These are phyloP conservation scores for Metroxylon sagu DNA, from an alignment of 176 grass and related monocot species.

Conservation along the genomic window DNA sequence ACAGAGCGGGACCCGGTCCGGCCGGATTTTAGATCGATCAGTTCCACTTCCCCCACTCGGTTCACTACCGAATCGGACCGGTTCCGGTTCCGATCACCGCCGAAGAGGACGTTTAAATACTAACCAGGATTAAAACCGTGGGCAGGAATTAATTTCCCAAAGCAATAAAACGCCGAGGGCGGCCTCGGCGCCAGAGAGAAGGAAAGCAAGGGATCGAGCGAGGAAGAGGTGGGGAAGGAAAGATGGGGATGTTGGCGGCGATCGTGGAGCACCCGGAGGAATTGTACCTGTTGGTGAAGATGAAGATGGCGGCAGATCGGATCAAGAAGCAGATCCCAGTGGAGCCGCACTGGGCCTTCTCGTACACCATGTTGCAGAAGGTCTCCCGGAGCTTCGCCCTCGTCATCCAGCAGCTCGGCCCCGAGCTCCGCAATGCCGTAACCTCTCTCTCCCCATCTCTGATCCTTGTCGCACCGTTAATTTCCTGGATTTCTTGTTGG, in stretches of 20 bases:
- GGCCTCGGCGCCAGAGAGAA: no score
- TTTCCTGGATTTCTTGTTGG: no score
- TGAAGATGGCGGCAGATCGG: constrained; percentile 56
- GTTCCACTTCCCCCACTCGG: no score
- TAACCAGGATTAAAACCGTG: no score
- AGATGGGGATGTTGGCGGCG: background rate
- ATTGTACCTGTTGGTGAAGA: constrained; percentile 59
- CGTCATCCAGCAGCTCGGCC: constrained; percentile 94
- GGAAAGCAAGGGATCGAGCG: background rate
- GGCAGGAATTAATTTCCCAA: no score
- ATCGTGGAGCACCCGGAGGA: constrained; percentile 63
- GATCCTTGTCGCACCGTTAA: no score
- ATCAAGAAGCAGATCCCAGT: constrained; percentile 87
- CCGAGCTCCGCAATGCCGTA: constrained; percentile 86
- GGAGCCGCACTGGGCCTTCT: constrained; percentile 90
- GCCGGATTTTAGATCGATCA: no score
- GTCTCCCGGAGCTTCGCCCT: constrained; percentile 94
- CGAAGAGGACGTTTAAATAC: no score
- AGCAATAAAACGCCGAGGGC: no score
- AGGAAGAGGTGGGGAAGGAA: background rate
- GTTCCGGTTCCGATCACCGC: no score
- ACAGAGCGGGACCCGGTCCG: no score
- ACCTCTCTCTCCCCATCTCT: background rate
- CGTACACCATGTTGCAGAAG: constrained; percentile 89
- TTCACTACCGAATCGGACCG: no score